Conservation (phyloP, 768 basidiomycete species). For the Suillus subaureus region DNA sequence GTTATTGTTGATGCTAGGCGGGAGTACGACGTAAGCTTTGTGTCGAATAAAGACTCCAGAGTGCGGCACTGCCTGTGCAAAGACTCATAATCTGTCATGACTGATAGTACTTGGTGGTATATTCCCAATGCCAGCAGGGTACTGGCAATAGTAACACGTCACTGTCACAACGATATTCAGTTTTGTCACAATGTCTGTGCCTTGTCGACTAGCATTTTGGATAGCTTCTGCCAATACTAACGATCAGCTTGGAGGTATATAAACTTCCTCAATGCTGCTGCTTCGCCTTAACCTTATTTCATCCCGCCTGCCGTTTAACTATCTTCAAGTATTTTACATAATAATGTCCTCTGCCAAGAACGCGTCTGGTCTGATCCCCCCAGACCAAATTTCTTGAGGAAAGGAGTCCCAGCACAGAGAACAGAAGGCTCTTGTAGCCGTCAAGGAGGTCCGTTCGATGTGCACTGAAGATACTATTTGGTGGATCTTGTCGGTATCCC, state of each 20-base stretch:
- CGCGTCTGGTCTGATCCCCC: slow-evolving; percentile 42
- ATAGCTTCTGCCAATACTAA: background rate
- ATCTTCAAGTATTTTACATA: background rate
- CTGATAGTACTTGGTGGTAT: background rate
- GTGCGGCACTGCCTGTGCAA: slow-evolving; percentile 92
- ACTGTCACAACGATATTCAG: background rate
- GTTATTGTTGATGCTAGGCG: slow-evolving; percentile 76
- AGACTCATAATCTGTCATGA: slow-evolving; percentile 83
- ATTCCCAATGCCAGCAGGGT: too few species aligned
- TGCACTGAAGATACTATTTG: too few species aligned
- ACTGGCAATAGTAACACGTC: background rate
- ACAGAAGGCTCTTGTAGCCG: slow-evolving; percentile 33
- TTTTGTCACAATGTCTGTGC: background rate
- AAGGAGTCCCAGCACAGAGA: slow-evolving; percentile 37
- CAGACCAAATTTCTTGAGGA: slow-evolving; percentile 40
- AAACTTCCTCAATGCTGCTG: background rate
- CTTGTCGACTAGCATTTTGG: too few species aligned
- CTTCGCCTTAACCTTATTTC: background rate
- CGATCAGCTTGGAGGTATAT: background rate
- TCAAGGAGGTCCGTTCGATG: slow-evolving; percentile 29
- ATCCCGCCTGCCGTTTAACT: background rate
- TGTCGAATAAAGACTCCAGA: slow-evolving; percentile 89
- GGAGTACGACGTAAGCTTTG: slow-evolving; percentile 89
- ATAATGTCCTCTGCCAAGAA: slow-evolving; percentile 25
- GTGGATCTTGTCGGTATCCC: slow-evolving; percentile 36